Conservation (phyloP, 768 basidiomycete genomes). For the Auricularia cornea region DNA sequence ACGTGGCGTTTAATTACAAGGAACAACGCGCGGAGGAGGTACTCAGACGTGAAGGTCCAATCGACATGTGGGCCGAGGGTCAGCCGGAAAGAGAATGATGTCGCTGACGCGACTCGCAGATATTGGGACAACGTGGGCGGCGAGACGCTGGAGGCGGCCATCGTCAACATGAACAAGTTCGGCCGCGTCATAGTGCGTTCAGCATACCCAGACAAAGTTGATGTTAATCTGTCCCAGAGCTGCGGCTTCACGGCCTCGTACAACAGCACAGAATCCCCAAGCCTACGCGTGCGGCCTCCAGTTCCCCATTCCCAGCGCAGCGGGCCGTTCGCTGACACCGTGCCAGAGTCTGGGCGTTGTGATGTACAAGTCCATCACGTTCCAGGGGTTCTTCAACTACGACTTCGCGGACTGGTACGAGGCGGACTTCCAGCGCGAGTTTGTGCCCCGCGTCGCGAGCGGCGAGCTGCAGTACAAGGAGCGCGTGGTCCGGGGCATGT, state of each 20-base stretch:
- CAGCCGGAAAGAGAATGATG: not conserved
- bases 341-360: not conserved
- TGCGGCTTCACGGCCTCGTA: too few species aligned
- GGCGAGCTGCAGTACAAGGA: not conserved
- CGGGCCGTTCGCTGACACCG: too few species aligned
- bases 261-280: too few species aligned
- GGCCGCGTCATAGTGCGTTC: constrained; percentile 1
- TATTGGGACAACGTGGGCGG: constrained; percentile 29
- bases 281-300: too few species aligned
- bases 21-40: constrained; percentile 43
- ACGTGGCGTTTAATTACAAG: constrained; percentile 71
- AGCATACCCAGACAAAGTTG: too few species aligned
- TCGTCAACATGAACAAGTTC: constrained; percentile 1
- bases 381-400: not conserved
- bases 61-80: constrained; percentile 36
- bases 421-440: not conserved
- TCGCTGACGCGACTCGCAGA: constrained; percentile 6
- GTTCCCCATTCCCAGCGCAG: too few species aligned
- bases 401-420: not conserved
- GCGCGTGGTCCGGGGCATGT: not conserved
- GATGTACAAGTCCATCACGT: not conserved
- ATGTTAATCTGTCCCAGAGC: too few species aligned
- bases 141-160: constrained; percentile 21
- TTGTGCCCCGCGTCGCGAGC: not conserved
- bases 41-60: constrained; percentile 46